Evolutionary conservation across 1,139 yeast species (phyloP), one percentile per base, ranked within the genome.

Genomic region (Magnusiomyces fungicola): DNA sequence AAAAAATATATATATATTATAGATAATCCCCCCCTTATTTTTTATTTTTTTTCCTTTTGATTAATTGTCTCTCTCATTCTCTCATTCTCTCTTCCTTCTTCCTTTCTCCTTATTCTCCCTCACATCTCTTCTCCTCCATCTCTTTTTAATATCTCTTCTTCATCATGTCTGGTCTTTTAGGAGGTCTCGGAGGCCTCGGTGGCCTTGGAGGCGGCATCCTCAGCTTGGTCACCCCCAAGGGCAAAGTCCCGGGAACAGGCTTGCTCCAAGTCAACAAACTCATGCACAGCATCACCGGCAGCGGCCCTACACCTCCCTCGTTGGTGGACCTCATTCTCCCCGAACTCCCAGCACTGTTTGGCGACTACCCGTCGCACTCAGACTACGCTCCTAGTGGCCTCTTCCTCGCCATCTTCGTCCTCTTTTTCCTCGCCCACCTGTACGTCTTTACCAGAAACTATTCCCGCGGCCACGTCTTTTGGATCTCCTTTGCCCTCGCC

Each of bases 371-470:
- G 2, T 60, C 59, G n/a, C 45, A 50, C 14, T 59, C 58, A 18
- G 94, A 84, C 61, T 58, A 74, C 21, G 88, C 80, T 0, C 92
- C 90, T 3, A 69, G 78, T 47, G 76, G 79, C 1, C 60, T 83
- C 0, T 83, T 84, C 59, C 57, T 75, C 1, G 85, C 76, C 1
- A 64, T 79, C 2, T 84, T 80, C 55, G 66, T 70, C 2, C 54
- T 83, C 2, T 57, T 83, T 21, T 66, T 70, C 2, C 24, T 79
- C 2, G 69, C 74, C 1, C 85, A 82, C 61, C 56, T 74, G 2
- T 58, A 61, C 18, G 66, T 84, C 5, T 83, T 80, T 56, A 27
- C 62, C n/a, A 66, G 73, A 46, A 81, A 84, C 65, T 65, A 58
- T 52, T 56, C 69, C 3, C 69, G 87, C 54, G 86, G 87, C 3